Base-by-base conservation (phyloP, 2,329 filamentous ascomycete genomes). In the Podosphaera xanthii region DNA sequence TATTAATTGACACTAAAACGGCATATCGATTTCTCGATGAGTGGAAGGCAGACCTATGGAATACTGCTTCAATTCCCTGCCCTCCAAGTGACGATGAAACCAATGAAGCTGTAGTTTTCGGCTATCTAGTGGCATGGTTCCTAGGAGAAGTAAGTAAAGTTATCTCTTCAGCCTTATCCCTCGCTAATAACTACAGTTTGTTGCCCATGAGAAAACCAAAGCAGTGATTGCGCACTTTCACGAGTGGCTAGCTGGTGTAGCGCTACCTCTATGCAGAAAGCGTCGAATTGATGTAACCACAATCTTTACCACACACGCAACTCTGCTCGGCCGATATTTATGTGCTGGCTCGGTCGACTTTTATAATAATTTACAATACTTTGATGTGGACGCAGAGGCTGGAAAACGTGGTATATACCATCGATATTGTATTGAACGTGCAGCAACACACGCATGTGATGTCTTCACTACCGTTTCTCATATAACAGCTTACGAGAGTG, bases 391-490 rank as follows among this genome's bases (percentile, higher is more conserved):
- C 70, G 83, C 88, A 4, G 92, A 98, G 73, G 92, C 92, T 22
- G 92, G 92, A 62, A 97, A 96, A 77, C 87, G 92, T 67, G 92
- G 92, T 60, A 97, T 98, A 70, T 98, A 97, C 75, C 92, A 98
- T 74, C 78, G 92, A 61, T 97, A 97, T 76, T 97, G 92, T 74
- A 94, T 98, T 68, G 92, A 98, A 74, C 84, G 92, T 63, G 91
- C 87, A 54, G 87, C 91, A 31, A 84, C 92, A 30, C 92, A 98
- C 70, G 80, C 88, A 5, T 86, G 86, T 65, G 92, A 98, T 72
- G 92, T 98, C 67, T 97, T 98, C 74, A 98, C 92, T 31, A 98
- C 92, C 0, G 92, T 98, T 61, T 97, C 91, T 22, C 92, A 97
- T 72, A 97, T 98, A 69, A 98, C 92, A 3, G 92, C 92, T 8